Percentiles rank a stretch among this genome's conserved stretches.
phyloP scores from a whole-genome alignment of 345 rosid genomes.

The Moricandia moricandioides region DNA sequence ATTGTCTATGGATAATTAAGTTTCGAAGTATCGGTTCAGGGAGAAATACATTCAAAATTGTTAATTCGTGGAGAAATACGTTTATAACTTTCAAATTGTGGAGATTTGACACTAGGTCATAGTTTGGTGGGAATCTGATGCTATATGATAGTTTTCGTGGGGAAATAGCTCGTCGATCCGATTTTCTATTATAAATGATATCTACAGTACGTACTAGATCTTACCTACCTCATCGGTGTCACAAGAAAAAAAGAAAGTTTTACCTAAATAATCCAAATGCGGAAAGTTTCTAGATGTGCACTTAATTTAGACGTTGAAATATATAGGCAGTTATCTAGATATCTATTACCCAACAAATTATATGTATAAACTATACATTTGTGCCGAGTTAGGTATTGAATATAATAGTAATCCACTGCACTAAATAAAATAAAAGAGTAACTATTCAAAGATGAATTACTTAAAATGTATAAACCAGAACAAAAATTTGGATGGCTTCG shows the following conservation, averaged over 20 bases:
- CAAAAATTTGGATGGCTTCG: not conserved
- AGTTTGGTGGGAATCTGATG: too few species aligned
- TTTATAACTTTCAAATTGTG: too few species aligned
- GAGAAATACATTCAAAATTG: too few species aligned
- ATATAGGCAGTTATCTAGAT: slow-evolving; percentile 1
- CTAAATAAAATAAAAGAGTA: not conserved
- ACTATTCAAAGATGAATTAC: not conserved
- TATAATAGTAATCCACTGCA: not conserved
- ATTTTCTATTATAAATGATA: too few species aligned
- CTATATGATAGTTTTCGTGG: too few species aligned
- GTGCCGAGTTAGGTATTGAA: slow-evolving; percentile 23
- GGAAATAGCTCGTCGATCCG: too few species aligned
- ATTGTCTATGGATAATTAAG: too few species aligned
- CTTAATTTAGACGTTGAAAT: slow-evolving; percentile 26
- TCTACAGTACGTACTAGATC: not conserved
- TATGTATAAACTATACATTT: too few species aligned
- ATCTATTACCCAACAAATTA: too few species aligned
- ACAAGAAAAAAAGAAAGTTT: not conserved
- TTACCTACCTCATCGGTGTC: slow-evolving; percentile 3
- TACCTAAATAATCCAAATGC: slow-evolving; percentile 5
- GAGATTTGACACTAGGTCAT: too few species aligned
- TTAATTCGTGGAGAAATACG: too few species aligned
- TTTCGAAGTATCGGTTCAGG: too few species aligned
- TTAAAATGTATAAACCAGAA: not conserved
- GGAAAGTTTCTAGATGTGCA: slow-evolving; percentile 24